Base-by-base conservation (phyloP, 2,329 filamentous ascomycete species). In the Colletotrichum sp. region DNA sequence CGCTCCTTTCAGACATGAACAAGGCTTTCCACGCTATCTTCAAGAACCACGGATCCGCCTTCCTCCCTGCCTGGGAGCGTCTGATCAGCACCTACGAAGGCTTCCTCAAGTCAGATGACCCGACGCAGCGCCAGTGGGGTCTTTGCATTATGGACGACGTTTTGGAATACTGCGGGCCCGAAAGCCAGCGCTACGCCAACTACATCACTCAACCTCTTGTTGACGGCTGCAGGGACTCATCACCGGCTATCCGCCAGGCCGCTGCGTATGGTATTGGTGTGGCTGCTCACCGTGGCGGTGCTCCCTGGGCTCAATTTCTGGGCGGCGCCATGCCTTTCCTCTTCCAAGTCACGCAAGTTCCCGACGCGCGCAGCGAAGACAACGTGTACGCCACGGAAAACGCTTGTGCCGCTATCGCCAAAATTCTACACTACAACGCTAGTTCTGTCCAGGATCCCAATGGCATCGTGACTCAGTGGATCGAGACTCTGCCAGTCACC, bases 21-120 rank as follows among this genome's bases (percentile, higher is more conserved):
- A 99, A 99, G 89, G 96, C 97, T 1, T 99, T 98, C 91, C 97
- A 99, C 86, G 96, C 96, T 76, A 95, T 99, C 79, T 99, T 99
- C 90, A 98, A 98, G 89, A 96, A 98, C 87, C 96, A 98, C 83
- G 95, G 95, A 28, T 89, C 92, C 12, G 88, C 90, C 13, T 99
- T 99, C 89, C 89, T 99, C 70, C 94, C 93, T 7, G 89, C 95
- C 56, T 99, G 96, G 96, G 94, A 98, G 83, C 91, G 92, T 69
- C 89, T 99, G 28, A 92, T 98, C 84, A 88, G 90, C 13, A 98
- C 95, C 71, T 98, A 98, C 84, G 93, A 96, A 80, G 89, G 89
- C 36, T 98, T 98, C 84, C 93, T 98, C 78, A 91, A 91, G 56
- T 97, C 94, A 73, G 81, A 86, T 5, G 97, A 99, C 83, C 91